A percentile compares a stretch with the other conserved stretches of the same genome.
These are phyloP conservation scores for Stephania japonica DNA, from an alignment of 164 flowering plant genomes.

Conservation along the genomic window DNA sequence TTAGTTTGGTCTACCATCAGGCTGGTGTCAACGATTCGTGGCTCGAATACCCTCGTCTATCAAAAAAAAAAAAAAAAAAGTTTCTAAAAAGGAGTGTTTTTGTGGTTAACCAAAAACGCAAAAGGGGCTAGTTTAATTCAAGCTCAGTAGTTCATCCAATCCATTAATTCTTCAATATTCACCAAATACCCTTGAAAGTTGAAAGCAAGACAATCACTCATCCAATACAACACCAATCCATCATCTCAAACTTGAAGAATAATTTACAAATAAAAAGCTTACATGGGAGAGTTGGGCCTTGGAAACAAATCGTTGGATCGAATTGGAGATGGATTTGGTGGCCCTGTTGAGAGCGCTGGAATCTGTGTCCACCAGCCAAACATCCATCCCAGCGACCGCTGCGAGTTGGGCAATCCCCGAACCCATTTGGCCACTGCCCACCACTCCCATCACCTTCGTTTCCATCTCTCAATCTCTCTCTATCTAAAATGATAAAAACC, in stretches of 20 bases:
- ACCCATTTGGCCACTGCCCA: constrained; percentile 96
- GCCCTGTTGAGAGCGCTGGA: constrained; percentile 53
- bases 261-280: neutral
- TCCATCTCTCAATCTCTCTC: constrained; percentile 10
- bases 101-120: neutral
- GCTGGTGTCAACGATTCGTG: no score
- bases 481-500: no score
- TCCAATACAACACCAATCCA: neutral
- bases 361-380: constrained; percentile 58
- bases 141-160: neutral
- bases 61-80: neutral
- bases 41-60: no score
- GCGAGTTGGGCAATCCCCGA: constrained; percentile 92
- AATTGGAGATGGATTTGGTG: constrained; percentile 32
- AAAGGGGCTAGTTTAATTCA: neutral
- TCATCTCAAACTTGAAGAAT: neutral
- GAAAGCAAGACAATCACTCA: neutral
- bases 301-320: constrained; percentile 51
- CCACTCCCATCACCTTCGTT: constrained; percentile 51
- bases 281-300: constrained; percentile 67
- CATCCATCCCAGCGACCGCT: constrained; percentile 54
- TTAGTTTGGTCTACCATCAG: no score
- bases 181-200: no score
- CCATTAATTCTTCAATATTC: neutral
- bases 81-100: neutral